Base-by-base conservation (phyloP, 257 asterid genomes). In the Capsicum chinense region DNA sequence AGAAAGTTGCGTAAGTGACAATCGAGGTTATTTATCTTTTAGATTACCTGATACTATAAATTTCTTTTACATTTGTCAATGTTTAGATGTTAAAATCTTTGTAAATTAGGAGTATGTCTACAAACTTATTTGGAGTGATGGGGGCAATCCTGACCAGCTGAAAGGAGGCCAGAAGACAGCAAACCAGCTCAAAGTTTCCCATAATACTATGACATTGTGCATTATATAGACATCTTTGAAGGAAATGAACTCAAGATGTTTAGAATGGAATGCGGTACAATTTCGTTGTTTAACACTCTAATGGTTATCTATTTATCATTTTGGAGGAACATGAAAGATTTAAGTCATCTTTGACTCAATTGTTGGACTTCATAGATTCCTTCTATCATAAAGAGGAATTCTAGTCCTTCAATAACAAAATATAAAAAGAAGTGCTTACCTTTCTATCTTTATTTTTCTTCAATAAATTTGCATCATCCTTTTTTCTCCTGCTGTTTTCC, bases 381-480 rank as follows among this genome's bases (percentile, higher is more conserved):
- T 5, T 56, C 59, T 63, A 63, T 63, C 70, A 63, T 26, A 21
- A 42, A 63, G 37, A 21, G 70, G 42, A 21, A 62, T 21, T 62
- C 15, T 62, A 19, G 39, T 63, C 39, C 15, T 63, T 21, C 7
- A 74, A 74, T 26, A 69, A 26, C 62, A 48, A 19, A 56, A 66
- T 39, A 66, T 19, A 52, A 66, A 48, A 19, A 15, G 0, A 82
- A 59, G 47, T 57, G 54, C 80, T 85, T 71, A 93, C 99, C 94
- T 94, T 94, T 89, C 92, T 89, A 48, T 96, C 99, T 89, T 92
- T 96, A 60, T 47, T 87, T 90, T 90, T 96, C 90, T 95, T 90
- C 78, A 90, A 26, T 63, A 80, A 83, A 81, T 70, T 91, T 73
- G 90, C 78, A 69, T 96, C 98, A 39, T 94, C 98, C 86, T 96